Conservation (phyloP, 1,284 basidiomycete genomes). For the Chalciporus sp. region DNA sequence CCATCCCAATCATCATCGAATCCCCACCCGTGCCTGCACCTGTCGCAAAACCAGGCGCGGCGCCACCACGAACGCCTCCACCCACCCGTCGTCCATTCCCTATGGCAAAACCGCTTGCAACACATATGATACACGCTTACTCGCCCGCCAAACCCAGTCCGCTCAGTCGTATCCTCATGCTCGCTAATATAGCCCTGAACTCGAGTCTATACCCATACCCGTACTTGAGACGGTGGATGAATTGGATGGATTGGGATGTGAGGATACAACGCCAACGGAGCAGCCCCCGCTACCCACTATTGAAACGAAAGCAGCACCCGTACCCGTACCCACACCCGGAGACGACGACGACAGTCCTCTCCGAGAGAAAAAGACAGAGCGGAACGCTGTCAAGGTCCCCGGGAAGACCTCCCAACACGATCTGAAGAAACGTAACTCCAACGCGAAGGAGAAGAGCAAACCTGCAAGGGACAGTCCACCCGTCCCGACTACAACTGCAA, state of each 20-base stretch:
- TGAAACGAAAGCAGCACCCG: background rate
- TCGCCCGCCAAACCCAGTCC: constrained; percentile 77
- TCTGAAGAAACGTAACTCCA: constrained; percentile 24
- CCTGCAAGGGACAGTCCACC: constrained; percentile 25
- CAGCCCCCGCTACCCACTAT: background rate
- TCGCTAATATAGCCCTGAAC: constrained; percentile 52
- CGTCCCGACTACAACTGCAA: constrained; percentile 1
- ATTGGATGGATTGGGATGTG: background rate
- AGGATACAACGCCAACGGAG: constrained; percentile 9
- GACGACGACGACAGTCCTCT: constrained; percentile 39
- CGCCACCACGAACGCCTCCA: constrained; percentile 32
- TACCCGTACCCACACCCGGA: background rate
- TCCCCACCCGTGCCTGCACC: constrained; percentile 7
- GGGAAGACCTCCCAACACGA: constrained; percentile 24
- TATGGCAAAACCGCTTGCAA: constrained; percentile 65
- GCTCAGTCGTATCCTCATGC: constrained; percentile 71
- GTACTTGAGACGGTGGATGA: background rate
- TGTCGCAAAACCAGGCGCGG: constrained; percentile 24
- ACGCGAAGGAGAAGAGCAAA: constrained; percentile 47
- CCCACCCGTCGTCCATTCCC: constrained; percentile 52
- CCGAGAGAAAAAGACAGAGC: constrained; percentile 45
- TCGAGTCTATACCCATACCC: background rate
- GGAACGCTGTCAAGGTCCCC: constrained; percentile 19
- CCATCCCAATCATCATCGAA: constrained; percentile 22
- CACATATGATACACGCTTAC: constrained; percentile 74